A percentile compares a stretch with the other conserved stretches of the same genome.
Evolutionary conservation across 2,329 filamentous ascomycete species (phyloP).

Genomic region (Emmonsiellopsis sp.): DNA sequence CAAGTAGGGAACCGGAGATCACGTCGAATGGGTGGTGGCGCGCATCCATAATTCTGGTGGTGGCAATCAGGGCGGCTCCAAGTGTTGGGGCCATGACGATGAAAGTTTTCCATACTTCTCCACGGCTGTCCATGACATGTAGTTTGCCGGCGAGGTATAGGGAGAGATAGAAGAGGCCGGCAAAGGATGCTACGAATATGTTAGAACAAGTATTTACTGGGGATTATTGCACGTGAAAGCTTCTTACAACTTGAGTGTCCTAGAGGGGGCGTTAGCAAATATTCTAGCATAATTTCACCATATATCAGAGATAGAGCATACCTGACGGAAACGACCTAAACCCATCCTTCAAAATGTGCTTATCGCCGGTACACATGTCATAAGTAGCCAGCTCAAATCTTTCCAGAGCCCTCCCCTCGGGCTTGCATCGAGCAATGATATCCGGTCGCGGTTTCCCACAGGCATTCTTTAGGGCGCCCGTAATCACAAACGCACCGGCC

Average conservation of each 20-base stretch:
- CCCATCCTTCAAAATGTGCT: slow-evolving; percentile 47
- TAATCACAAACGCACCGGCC: slow-evolving; percentile 49
- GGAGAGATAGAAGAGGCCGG: slow-evolving; percentile 51
- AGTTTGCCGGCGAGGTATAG: slow-evolving; percentile 52
- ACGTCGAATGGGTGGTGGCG: slow-evolving; percentile 55
- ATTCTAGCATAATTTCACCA: background rate
- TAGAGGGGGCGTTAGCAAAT: slow-evolving; percentile 11
- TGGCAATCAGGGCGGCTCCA: slow-evolving; percentile 46
- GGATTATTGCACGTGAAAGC: slow-evolving; percentile 12
- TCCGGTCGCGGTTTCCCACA: slow-evolving; percentile 53
- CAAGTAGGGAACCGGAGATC: slow-evolving; percentile 46
- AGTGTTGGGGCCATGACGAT: slow-evolving; percentile 46
- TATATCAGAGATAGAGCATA: slow-evolving; percentile 9
- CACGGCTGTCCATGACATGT: slow-evolving; percentile 50
- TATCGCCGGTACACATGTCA: slow-evolving; percentile 19
- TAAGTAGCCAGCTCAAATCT: slow-evolving; percentile 6
- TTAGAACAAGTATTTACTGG: slow-evolving; percentile 9
- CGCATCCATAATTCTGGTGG: slow-evolving; percentile 53
- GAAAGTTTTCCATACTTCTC: slow-evolving; percentile 52
- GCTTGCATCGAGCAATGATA: slow-evolving; percentile 48
- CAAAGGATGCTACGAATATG: slow-evolving; percentile 42
- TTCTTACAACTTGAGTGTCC: slow-evolving; percentile 45
- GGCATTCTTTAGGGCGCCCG: slow-evolving; percentile 49
- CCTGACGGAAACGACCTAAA: slow-evolving; percentile 52
- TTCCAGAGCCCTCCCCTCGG: slow-evolving; percentile 28